These are phyloP conservation scores for Mariannaea elegans DNA, from an alignment of 2,329 filamentous ascomycete species.

Conservation along the genomic window DNA sequence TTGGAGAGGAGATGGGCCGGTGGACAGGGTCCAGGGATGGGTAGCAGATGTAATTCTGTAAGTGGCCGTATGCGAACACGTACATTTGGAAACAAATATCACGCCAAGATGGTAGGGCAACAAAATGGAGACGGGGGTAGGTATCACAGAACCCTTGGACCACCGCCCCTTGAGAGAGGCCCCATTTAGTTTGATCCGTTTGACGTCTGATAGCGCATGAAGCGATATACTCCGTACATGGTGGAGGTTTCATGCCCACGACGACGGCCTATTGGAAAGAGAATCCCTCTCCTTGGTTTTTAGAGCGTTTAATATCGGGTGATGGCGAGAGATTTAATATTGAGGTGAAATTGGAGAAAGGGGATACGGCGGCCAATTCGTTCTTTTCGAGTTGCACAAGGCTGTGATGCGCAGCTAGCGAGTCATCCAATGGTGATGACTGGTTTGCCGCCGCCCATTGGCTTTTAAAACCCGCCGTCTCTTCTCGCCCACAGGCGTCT, in stretches of 20 bases:
- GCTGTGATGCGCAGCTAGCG: background rate
- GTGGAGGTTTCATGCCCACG: too few species aligned
- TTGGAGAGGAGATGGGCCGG: background rate
- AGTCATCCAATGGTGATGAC: slow-evolving; percentile 9
- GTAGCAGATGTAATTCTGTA: background rate
- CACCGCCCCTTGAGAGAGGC: too few species aligned
- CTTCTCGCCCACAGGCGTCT: too few species aligned
- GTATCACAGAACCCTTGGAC: background rate
- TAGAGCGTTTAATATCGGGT: too few species aligned
- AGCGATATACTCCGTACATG: too few species aligned
- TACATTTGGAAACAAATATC: too few species aligned
- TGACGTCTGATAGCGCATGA: too few species aligned
- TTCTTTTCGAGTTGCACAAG: background rate
- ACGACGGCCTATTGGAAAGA: too few species aligned
- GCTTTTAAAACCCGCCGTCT: too few species aligned
- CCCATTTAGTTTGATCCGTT: background rate
- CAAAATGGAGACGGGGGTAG: background rate
- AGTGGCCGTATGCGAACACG: too few species aligned
- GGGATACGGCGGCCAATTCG: background rate
- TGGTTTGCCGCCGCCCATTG: slow-evolving; percentile 9
- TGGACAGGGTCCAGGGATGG: background rate
- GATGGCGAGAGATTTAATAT: background rate
- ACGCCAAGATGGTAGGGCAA: too few species aligned
- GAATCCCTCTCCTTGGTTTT: too few species aligned
- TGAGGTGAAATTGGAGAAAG: background rate